These are phyloP conservation scores for Scytalidium sp. DNA, from an alignment of 2,329 filamentous ascomycete species.

Conservation along the genomic window DNA sequence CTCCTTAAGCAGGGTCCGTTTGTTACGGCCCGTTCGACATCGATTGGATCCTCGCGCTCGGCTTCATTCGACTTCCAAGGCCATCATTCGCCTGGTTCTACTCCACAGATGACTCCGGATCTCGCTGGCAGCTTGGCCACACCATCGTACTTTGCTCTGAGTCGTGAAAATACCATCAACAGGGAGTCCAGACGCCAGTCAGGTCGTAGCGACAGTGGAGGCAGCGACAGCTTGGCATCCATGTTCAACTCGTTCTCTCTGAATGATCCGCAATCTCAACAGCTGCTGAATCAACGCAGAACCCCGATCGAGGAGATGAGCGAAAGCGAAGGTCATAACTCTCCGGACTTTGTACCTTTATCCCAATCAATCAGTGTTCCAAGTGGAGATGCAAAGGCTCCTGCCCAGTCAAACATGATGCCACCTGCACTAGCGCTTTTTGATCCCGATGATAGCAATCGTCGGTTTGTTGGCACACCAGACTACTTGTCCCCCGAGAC, in stretches of 20 bases:
- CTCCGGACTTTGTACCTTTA: conserved; percentile 72
- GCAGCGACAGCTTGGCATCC: conserved; percentile 78
- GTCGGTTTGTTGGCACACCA: conserved; percentile 92
- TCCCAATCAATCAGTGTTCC: conserved; percentile 43
- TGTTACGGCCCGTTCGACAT: conserved; percentile 68
- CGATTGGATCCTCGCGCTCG: conserved; percentile 85
- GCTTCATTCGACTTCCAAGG: conserved; percentile 88
- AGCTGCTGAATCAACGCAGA: conserved; percentile 37
- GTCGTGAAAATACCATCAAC: conserved; percentile 51
- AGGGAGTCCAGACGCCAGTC: conserved; percentile 70
- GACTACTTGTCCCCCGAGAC: conserved; percentile 97
- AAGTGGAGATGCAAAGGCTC: conserved; percentile 49
- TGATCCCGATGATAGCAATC: conserved; percentile 88
- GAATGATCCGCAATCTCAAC: conserved; percentile 51
- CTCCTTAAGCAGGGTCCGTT: conserved; percentile 91
- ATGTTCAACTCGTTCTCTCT: conserved; percentile 81
- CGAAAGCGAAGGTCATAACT: conserved; percentile 68
- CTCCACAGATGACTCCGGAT: conserved; percentile 83
- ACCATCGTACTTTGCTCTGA: conserved; percentile 90
- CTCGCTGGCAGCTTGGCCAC: conserved; percentile 65
- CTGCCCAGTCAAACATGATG: conserved; percentile 70
- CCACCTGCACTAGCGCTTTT: conserved; percentile 92
- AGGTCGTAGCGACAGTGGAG: conserved; percentile 86
- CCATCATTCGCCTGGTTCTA: conserved; percentile 75
- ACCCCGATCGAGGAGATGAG: conserved; percentile 72